Base-by-base conservation (phyloP, 2,329 filamentous ascomycete genomes). In the Neonectria ditissima region DNA sequence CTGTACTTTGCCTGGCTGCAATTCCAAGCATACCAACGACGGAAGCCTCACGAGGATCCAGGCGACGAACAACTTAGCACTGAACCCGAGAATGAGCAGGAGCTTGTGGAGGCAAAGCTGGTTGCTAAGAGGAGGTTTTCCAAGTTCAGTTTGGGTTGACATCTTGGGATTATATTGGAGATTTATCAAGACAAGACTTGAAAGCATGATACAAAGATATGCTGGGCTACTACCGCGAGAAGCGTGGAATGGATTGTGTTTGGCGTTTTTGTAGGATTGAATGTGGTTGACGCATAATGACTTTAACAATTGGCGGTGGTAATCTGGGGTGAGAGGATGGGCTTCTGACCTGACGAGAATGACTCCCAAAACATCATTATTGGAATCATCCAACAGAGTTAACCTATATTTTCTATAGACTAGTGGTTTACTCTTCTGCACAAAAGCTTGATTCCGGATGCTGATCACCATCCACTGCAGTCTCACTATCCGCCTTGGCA, bases 1-100 rank as follows among this genome's bases (percentile, higher is more conserved):
- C 62, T 79, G 13, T 81, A 80, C 59, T 75, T 76, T 41, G 44
- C 70, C 28, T 78, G 74, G 75, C 69, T 80, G 48, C 72, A 70
- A 59, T 72, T 75, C 54, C 75, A 76, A 34, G 75, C 74, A 62
- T 66, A 55, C n/a, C 63, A 71, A 6, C 69, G 72, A 2, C 28
- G 28, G 16, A 60, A 55, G 13, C 24, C 58, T 18, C 60, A 63
- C n/a, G 43, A 45, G 18, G 20, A 52, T 5, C 32, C 48, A 2
- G 20, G 32, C 2, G 41, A 20, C 3, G 16, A 24, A 13, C 60
- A 44, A 14, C 34, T 26, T n/a, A 34, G 20, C 13, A 18, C 16
- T n/a, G 32, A 43, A 16, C 20, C 32, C 5, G 44, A 26, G 4
- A 54, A 41, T 4, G 41, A 61, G 4, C 22, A 47, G 24, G 53